Conservation (phyloP, 495 filamentous ascomycete species). For the Evansstolkia leycettana region DNA sequence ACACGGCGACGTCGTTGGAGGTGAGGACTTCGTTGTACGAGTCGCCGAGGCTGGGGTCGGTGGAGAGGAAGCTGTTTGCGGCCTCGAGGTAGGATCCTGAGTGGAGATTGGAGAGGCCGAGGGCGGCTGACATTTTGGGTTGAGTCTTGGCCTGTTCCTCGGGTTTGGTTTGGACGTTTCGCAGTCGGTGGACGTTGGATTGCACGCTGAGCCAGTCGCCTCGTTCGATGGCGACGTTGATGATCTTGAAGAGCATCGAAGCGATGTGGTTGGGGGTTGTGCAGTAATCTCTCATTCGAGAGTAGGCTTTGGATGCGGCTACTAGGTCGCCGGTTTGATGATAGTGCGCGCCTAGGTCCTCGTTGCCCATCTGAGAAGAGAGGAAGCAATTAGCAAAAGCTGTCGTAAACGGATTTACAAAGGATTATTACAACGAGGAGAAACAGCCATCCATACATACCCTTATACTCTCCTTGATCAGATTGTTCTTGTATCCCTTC, state of each 20-base stretch:
- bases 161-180: conserved; percentile 40
- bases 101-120: conserved; percentile 61
- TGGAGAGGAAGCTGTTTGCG: conserved; percentile 56
- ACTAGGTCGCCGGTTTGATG: conserved; percentile 50
- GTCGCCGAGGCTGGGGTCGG: conserved; percentile 37
- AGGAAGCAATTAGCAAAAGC: conserved; percentile 1
- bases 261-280: conserved; percentile 57
- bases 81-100: conserved; percentile 56
- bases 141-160: conserved; percentile 47
- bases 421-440: neutral
- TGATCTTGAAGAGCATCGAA: conserved; percentile 57
- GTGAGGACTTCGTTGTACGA: conserved; percentile 62
- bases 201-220: conserved; percentile 53
- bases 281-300: conserved; percentile 64
- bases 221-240: conserved; percentile 56
- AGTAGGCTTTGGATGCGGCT: conserved; percentile 54
- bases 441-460: conserved; percentile 34
- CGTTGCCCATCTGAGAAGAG: conserved; percentile 62
- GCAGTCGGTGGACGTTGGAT: conserved; percentile 57
- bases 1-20: conserved; percentile 82
- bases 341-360: conserved; percentile 60
- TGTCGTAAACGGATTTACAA: neutral
- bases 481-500: conserved; percentile 90
- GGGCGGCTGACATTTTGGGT: conserved; percentile 53
- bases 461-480: conserved; percentile 94